These are phyloP conservation scores for Plasmodium gaboni DNA, from an alignment of 169 alveolate species.

Conservation along the genomic window DNA sequence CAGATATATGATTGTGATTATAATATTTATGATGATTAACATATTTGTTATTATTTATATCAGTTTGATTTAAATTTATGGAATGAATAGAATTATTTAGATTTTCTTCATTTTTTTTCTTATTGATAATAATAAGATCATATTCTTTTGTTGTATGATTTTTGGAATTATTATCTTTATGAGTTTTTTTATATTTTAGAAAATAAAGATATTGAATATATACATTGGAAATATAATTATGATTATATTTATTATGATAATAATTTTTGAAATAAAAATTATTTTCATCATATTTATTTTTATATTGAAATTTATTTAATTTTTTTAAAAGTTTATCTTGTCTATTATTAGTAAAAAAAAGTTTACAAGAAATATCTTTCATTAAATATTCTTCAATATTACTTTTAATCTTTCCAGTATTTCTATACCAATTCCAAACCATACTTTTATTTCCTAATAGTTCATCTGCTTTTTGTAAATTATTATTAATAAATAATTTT, in stretches of 20 bases:
- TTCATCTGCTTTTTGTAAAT: slow-evolving; percentile 43
- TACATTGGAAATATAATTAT: slow-evolving; percentile 6
- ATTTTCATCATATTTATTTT: not conserved
- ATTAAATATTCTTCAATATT: slow-evolving; percentile 29
- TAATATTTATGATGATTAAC: not conserved
- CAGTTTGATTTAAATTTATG: not conserved
- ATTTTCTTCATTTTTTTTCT: not conserved
- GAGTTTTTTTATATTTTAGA: not conserved
- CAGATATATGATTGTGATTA: not conserved
- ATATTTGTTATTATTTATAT: not conserved
- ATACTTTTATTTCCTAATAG: slow-evolving; percentile 27
- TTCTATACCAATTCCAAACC: slow-evolving; percentile 59
- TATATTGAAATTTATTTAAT: not conserved
- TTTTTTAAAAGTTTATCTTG: slow-evolving; percentile 20
- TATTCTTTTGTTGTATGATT: not conserved
- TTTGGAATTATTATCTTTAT: not conserved
- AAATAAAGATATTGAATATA: slow-evolving; percentile 27
- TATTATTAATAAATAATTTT: slow-evolving; percentile 18
- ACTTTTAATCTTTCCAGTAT: slow-evolving; percentile 21
- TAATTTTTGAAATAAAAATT: slow-evolving; percentile 21
- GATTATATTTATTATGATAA: slow-evolving; percentile 30
- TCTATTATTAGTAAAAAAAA: slow-evolving; percentile 7
- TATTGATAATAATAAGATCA: not conserved
- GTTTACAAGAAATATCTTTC: slow-evolving; percentile 27
- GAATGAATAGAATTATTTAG: not conserved